Conservation (phyloP, 176 grass and related monocot species). For the Coix lacrymajobi region DNA sequence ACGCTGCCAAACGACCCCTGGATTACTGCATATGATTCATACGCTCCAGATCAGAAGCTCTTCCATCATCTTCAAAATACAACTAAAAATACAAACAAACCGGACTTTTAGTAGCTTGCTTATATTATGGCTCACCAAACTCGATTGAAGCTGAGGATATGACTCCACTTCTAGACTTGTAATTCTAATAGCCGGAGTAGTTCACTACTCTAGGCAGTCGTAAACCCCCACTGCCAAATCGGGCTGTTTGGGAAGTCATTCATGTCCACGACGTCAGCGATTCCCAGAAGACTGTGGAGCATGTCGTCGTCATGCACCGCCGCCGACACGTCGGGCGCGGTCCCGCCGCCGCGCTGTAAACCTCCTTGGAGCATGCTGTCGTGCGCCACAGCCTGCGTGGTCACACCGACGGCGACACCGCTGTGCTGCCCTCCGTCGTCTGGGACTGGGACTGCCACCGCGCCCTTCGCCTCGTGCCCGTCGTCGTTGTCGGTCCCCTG, state of each 20-base stretch:
- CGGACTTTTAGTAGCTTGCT: background rate
- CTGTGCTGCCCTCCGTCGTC: conserved; percentile 14
- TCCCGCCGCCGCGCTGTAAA: background rate
- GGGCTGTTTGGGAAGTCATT: conserved; percentile 27
- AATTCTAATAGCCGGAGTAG: background rate
- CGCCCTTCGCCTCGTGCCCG: background rate
- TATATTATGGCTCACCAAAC: background rate
- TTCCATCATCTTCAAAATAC: background rate
- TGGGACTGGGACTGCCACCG: no score
- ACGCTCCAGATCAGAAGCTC: background rate
- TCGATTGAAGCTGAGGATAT: background rate
- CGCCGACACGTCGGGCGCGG: background rate
- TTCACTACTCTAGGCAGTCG: background rate
- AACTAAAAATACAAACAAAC: background rate
- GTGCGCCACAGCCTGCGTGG: background rate
- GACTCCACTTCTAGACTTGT: background rate
- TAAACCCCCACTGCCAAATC: conserved; percentile 15
- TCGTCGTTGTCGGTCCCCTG: conserved; percentile 7
- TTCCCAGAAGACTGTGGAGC: background rate
- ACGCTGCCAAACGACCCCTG: background rate
- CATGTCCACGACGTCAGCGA: conserved; percentile 23
- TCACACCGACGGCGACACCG: background rate
- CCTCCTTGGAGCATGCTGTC: background rate
- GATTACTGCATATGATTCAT: background rate
- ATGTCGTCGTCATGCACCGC: background rate